A percentile compares a stretch with the other conserved stretches of the same genome.
Evolutionary conservation across 2,329 filamentous ascomycete species (phyloP).

Genomic region (Beauveria rudraprayagi): DNA sequence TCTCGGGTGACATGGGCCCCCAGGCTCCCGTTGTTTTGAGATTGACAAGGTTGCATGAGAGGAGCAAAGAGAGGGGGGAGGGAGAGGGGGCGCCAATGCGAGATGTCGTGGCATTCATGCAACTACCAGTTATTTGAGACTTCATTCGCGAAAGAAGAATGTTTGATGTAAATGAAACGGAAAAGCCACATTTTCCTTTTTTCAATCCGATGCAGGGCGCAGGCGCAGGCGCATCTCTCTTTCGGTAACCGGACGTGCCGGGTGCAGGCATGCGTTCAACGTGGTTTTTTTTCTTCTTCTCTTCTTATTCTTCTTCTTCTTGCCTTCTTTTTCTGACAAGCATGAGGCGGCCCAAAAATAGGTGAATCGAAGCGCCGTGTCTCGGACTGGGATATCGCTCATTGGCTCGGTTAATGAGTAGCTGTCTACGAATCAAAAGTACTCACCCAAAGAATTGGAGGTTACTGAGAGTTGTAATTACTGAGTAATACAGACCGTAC

Average conservation of each 20-base stretch:
- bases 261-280: neutral
- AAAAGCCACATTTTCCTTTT: neutral
- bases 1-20: neutral
- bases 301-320: neutral
- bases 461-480: neutral
- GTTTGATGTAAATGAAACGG: constrained; percentile 1
- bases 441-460: too few species aligned
- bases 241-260: neutral
- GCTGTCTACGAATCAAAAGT: too few species aligned
- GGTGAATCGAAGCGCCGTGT: constrained; percentile 4
- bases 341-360: constrained; percentile 4
- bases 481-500: too few species aligned
- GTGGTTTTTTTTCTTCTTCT: neutral
- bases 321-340: neutral
- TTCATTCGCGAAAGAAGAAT: neutral
- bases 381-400: neutral
- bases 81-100: neutral
- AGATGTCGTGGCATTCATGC: neutral
- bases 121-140: neutral
- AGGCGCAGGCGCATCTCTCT: neutral
- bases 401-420: too few species aligned
- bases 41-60: neutral
- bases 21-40: constrained; percentile 2
- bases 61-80: neutral
- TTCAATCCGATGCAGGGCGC: neutral